phyloP scores from a whole-genome alignment of 1,284 basidiomycete species.

The Xerocomus nothofagi region DNA sequence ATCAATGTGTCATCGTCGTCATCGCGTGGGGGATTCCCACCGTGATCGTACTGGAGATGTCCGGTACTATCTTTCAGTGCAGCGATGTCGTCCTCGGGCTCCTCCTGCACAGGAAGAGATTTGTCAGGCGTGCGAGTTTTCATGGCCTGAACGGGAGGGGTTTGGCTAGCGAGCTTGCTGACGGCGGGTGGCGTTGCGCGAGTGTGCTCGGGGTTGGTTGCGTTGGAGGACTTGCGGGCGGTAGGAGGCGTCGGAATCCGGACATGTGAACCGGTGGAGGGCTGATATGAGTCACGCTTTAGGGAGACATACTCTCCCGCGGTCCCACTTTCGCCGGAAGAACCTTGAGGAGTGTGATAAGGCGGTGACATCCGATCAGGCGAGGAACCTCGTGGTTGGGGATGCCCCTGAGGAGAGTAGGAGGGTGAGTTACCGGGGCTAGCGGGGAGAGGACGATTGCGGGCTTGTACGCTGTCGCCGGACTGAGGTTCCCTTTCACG shows the following conservation, averaged over 20 bases:
- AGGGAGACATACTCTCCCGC: constrained; percentile 46
- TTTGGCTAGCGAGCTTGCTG: constrained; percentile 49
- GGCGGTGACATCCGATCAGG: constrained; percentile 58
- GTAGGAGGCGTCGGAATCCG: constrained; percentile 35
- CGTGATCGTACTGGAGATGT: constrained; percentile 29
- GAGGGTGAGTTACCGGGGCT: constrained; percentile 47
- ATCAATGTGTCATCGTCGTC: constrained; percentile 52
- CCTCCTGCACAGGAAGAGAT: constrained; percentile 75
- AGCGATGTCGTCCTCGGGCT: constrained; percentile 63
- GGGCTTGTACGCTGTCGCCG: constrained; percentile 53
- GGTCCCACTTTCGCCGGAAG: constrained; percentile 53
- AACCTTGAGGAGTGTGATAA: constrained; percentile 51
- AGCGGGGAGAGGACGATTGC: constrained; percentile 43
- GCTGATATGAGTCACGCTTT: constrained; percentile 48
- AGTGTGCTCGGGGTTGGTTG: constrained; percentile 35
- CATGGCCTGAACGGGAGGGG: constrained; percentile 55
- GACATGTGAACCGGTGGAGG: constrained; percentile 20
- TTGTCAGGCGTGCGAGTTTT: constrained; percentile 65
- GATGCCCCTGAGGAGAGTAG: constrained; percentile 43
- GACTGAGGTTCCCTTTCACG: constrained; percentile 44
- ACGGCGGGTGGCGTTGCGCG: constrained; percentile 46
- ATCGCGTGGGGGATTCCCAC: constrained; percentile 39
- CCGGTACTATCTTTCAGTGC: constrained; percentile 30
- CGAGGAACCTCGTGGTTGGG: constrained; percentile 35
- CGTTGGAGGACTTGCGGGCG: constrained; percentile 38